Percentiles rank a stretch among this genome's conserved stretches.
Conservation (phyloP, 2,329 filamentous ascomycete genomes). For the Cytospora piceae region DNA sequence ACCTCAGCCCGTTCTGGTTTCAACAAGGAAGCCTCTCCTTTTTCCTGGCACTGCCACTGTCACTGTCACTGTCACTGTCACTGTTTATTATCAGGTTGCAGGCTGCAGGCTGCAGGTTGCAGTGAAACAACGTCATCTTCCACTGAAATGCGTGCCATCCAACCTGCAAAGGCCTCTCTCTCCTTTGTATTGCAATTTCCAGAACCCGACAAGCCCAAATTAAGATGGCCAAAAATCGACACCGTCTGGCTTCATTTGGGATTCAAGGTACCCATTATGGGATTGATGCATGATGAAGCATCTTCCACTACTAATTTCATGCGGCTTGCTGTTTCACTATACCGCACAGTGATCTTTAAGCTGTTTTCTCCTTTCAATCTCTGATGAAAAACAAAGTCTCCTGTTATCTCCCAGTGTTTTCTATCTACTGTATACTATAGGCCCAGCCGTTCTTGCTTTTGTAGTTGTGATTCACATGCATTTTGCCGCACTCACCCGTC, state of each 20-base stretch:
- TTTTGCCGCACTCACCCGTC: not conserved
- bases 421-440: not conserved
- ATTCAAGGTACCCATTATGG: not conserved
- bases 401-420: not conserved
- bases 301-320: not conserved
- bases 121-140: conserved; percentile 23
- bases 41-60: conserved; percentile 23
- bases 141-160: conserved; percentile 7
- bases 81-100: conserved; percentile 14
- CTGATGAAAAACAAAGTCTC: not conserved
- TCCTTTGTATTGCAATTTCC: not conserved
- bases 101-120: conserved; percentile 3
- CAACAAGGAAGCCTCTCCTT: conserved; percentile 1
- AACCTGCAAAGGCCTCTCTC: not conserved
- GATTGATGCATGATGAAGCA: not conserved
- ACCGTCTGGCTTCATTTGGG: not conserved
- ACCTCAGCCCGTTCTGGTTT: not conserved
- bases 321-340: conserved; percentile 1
- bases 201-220: not conserved
- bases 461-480: not conserved
- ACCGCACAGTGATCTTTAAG: not conserved
- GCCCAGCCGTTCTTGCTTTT: not conserved
- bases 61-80: conserved; percentile 21
- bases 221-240: not conserved
- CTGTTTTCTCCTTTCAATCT: not conserved